Conservation (phyloP, 2,329 filamentous ascomycete species). For the Epichloe sylvatica region DNA sequence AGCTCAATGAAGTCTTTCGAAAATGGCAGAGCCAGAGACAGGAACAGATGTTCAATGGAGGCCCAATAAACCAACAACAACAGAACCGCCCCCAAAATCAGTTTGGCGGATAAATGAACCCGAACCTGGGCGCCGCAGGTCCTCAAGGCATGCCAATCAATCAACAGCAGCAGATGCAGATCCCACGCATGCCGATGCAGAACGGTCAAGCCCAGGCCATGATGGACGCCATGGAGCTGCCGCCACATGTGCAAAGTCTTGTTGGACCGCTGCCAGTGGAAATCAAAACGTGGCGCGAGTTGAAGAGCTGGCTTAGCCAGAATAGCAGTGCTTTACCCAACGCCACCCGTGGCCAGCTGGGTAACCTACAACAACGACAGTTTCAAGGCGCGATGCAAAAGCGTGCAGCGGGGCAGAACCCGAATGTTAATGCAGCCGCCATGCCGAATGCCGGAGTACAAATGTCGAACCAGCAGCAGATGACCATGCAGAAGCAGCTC, state of each 20-base stretch:
- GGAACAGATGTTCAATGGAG: constrained; percentile 20
- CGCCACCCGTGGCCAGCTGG: constrained; percentile 19
- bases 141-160: constrained; percentile 16
- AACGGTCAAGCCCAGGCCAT: constrained; percentile 22
- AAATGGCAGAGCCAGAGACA: constrained; percentile 31
- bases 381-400: constrained; percentile 22
- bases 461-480: constrained; percentile 15
- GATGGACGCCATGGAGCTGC: constrained; percentile 37
- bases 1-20: constrained; percentile 36
- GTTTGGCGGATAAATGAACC: constrained; percentile 20
- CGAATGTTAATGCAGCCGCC: constrained; percentile 12
- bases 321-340: constrained; percentile 22
- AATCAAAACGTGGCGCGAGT: constrained; percentile 35
- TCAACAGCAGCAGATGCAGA: constrained; percentile 15
- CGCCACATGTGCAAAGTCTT: constrained; percentile 19
- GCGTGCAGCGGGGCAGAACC: constrained; percentile 18
- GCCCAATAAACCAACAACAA: constrained; percentile 15
- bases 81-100: constrained; percentile 17
- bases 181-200: constrained; percentile 14
- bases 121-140: constrained; percentile 16
- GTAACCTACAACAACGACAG: constrained; percentile 24
- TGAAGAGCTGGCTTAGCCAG: constrained; percentile 28
- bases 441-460: constrained; percentile 11
- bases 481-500: constrained; percentile 13
- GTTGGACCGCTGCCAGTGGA: constrained; percentile 24